Percentiles rank a stretch among this genome's conserved stretches.
phyloP scores from a whole-genome alignment of 139 green algal species.

The Diplosphaera chodatii region DNA sequence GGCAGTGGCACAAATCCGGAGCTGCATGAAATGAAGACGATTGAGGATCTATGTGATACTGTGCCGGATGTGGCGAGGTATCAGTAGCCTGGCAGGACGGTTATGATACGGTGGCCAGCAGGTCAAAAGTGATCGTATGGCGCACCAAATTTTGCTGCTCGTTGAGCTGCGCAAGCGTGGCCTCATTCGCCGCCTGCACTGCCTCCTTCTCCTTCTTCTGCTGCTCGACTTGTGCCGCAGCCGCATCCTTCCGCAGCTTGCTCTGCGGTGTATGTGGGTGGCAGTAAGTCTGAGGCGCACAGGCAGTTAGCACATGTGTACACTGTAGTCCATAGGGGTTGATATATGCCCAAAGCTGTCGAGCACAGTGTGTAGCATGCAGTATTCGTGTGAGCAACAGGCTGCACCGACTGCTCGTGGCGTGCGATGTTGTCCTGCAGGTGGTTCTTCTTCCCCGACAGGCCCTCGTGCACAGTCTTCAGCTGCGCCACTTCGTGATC shows the following conservation, averaged over 20 bases:
- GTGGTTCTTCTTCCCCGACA: constrained; percentile 54
- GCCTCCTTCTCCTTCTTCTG: constrained; percentile 67
- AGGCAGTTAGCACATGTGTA: no score
- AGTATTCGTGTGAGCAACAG: no score
- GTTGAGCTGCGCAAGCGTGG: constrained; percentile 44
- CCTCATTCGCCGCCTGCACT: constrained; percentile 66
- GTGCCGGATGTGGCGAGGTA: no score
- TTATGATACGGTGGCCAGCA: no score
- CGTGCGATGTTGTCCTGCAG: constrained; percentile 50
- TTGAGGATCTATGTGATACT: no score
- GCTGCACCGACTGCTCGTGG: constrained; percentile 67
- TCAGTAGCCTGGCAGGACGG: no score
- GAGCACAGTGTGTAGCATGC: no score
- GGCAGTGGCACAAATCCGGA: no score
- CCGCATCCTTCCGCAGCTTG: constrained; percentile 62
- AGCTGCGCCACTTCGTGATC: constrained; percentile 54
- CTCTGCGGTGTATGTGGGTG: no score
- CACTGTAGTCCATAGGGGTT: no score
- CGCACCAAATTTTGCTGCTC: constrained; percentile 67
- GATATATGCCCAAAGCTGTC: no score
- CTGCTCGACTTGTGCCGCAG: constrained; percentile 62
- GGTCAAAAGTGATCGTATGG: background rate
- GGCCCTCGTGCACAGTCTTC: constrained; percentile 34
- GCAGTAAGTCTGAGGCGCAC: background rate
- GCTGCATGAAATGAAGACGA: no score